Conservation (phyloP, 2,329 filamentous ascomycete species). For the Dryadomyces quercivorus region DNA sequence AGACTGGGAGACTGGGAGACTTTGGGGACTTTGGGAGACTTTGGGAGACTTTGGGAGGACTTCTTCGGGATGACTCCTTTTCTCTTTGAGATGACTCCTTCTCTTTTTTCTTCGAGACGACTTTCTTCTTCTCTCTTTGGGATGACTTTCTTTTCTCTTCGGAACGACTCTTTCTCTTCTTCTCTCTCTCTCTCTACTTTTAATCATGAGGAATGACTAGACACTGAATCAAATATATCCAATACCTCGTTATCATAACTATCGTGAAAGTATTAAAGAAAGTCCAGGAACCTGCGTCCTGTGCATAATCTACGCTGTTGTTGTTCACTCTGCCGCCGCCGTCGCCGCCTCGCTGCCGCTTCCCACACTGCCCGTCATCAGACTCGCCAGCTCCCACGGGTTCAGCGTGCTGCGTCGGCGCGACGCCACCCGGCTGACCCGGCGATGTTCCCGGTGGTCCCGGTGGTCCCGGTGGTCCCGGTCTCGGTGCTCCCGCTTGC, state of each 20-base stretch:
- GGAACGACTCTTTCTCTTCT: not conserved
- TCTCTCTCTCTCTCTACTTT: not conserved
- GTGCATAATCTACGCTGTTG: not conserved
- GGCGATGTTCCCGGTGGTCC: conserved; percentile 23
- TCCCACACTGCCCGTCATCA: conserved; percentile 34
- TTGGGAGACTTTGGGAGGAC: no score
- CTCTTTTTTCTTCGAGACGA: no score
- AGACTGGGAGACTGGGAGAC: no score
- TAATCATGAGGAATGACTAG: not conserved
- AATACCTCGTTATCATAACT: not conserved
- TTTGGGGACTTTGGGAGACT: no score
- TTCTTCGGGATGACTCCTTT: no score
- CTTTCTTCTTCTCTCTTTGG: no score
- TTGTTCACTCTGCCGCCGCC: not conserved
- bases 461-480: not conserved
- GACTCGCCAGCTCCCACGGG: conserved; percentile 58
- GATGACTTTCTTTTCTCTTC: no score
- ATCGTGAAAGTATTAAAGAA: not conserved
- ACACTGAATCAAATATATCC: not conserved
- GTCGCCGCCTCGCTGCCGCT: not conserved
- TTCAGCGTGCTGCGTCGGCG: conserved; percentile 63
- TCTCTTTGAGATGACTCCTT: no score
- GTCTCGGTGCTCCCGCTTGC: conserved; percentile 25
- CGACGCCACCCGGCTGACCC: conserved; percentile 41
- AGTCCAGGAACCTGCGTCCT: not conserved